These are phyloP conservation scores for Mallotus repandus DNA, from an alignment of 441 rosid species.

Conservation along the genomic window DNA sequence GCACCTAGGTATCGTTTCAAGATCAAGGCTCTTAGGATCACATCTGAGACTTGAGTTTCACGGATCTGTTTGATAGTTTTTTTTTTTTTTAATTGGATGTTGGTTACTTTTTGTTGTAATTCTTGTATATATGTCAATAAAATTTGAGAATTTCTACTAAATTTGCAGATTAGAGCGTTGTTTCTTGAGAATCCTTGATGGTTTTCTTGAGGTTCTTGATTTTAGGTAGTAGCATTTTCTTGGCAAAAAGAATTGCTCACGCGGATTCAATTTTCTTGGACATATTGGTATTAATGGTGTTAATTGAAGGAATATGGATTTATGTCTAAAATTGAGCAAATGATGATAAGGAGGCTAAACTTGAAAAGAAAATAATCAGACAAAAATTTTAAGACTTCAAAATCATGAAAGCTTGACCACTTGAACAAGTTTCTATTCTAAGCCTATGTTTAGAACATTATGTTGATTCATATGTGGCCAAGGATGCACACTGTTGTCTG, in stretches of 20 bases:
- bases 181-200: background rate
- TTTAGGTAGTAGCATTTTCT: background rate
- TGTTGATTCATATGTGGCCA: background rate
- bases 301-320: background rate
- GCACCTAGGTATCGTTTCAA: conserved; percentile 79
- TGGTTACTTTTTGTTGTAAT: background rate
- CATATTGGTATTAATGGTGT: background rate
- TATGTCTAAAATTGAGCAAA: too few species aligned
- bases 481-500: background rate
- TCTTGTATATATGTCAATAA: background rate
- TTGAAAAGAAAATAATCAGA: background rate
- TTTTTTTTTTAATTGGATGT: background rate
- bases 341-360: background rate
- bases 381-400: background rate
- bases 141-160: background rate
- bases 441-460: background rate
- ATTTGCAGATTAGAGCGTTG: too few species aligned
- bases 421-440: too few species aligned
- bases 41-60: conserved; percentile 51
- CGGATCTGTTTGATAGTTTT: too few species aligned
- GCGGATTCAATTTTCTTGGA: background rate
- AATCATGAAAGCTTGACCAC: background rate
- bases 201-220: background rate
- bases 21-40: conserved; percentile 61
- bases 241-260: background rate